Evolutionary conservation across 805 yeast genomes (phyloP).

Genomic region (Saccharomycopsis olivae): DNA sequence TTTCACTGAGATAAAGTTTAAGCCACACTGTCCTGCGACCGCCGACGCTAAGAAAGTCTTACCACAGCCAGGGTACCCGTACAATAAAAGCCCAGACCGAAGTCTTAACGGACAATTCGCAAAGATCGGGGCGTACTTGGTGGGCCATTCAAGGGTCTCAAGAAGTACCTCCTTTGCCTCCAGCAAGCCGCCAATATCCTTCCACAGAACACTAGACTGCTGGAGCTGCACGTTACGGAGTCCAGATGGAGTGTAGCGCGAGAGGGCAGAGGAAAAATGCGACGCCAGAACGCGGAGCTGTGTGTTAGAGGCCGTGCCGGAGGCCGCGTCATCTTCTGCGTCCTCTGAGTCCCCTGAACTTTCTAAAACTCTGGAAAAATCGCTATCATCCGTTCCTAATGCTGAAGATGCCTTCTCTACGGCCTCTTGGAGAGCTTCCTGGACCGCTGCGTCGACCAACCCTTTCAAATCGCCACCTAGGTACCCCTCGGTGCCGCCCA

Average conservation of each 20-base stretch:
- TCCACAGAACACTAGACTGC: conserved; percentile 68
- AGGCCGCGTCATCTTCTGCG: too few relatives aligned
- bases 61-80: conserved; percentile 98
- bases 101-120: conserved; percentile 76
- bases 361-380: conserved; percentile 29
- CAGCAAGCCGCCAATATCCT: conserved; percentile 78
- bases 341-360: conserved; percentile 52
- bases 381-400: not conserved
- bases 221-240: conserved; percentile 80
- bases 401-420: not conserved
- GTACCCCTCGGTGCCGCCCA: conserved; percentile 78
- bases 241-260: conserved; percentile 69
- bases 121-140: conserved; percentile 92
- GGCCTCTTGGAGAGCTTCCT: conserved; percentile 27
- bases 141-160: conserved; percentile 96
- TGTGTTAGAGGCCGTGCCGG: too few relatives aligned
- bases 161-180: conserved; percentile 66
- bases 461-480: conserved; percentile 72
- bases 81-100: conserved; percentile 80
- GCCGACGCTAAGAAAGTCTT: conserved; percentile 90
- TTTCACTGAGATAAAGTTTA: conserved; percentile 85
- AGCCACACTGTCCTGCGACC: conserved; percentile 85
- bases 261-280: too few relatives aligned
- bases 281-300: too few relatives aligned
- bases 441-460: conserved; percentile 58